Conservation (phyloP, 495 filamentous ascomycete species). For the Podospora appendiculata region DNA sequence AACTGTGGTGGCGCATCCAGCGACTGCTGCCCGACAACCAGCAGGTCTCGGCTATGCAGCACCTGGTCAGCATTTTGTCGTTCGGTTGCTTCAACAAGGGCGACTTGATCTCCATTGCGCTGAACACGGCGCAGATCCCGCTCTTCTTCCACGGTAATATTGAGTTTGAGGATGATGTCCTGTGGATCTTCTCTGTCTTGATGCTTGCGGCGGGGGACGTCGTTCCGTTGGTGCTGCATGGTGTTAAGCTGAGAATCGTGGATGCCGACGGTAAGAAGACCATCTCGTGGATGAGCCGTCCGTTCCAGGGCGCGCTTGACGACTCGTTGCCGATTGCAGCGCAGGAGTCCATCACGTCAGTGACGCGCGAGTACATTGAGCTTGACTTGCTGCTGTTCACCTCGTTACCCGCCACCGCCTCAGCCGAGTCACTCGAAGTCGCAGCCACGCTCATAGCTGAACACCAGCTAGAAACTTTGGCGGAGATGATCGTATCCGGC, state of each 20-base stretch:
- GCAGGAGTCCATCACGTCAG: slow-evolving; percentile 1
- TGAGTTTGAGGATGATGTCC: slow-evolving; percentile 5
- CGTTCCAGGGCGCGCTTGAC: not conserved
- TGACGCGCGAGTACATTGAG: slow-evolving; percentile 13
- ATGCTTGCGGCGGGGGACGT: slow-evolving; percentile 11
- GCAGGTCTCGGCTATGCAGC: slow-evolving; percentile 9
- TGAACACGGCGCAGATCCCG: slow-evolving; percentile 16
- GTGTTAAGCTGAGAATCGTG: slow-evolving; percentile 1
- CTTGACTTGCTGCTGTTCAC: slow-evolving; percentile 12
- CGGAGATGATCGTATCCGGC: not conserved
- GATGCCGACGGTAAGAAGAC: not conserved
- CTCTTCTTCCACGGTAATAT: slow-evolving; percentile 9
- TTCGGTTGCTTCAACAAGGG: slow-evolving; percentile 12
- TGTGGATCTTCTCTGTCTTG: slow-evolving; percentile 12
- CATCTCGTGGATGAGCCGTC: slow-evolving; percentile 10
- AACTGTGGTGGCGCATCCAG: slow-evolving; percentile 7
- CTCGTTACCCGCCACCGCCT: not conserved
- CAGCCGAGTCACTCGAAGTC: not conserved
- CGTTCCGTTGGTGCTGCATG: slow-evolving; percentile 4
- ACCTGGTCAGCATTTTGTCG: slow-evolving; percentile 10
- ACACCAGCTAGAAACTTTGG: slow-evolving; percentile 1
- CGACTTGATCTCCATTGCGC: slow-evolving; percentile 17
- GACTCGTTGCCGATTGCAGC: not conserved
- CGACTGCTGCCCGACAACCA: slow-evolving; percentile 3
- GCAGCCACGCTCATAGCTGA: slow-evolving; percentile 1